Conservation (phyloP, 2,329 filamentous ascomycete species). For the Emmonsia crescens region DNA sequence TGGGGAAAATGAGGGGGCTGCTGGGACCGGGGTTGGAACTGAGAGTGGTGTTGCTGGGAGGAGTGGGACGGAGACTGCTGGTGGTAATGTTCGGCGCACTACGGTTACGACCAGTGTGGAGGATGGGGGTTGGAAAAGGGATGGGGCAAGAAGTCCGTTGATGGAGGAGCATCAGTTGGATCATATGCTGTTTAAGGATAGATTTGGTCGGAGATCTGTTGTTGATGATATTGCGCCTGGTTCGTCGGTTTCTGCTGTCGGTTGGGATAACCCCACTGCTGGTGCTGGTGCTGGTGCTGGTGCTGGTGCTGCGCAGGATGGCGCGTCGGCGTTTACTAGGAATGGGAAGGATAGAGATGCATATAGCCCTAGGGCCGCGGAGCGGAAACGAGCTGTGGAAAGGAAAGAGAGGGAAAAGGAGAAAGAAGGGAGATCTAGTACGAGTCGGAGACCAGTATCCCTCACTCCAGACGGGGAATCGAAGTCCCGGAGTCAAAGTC, state of each 20-base stretch:
- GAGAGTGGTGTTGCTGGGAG: conserved; percentile 10
- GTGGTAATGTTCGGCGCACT: not conserved
- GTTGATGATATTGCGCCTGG: conserved; percentile 24
- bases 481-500: conserved; percentile 12
- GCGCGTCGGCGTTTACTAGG: conserved; percentile 2
- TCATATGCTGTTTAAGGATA: conserved; percentile 25
- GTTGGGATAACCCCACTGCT: conserved; percentile 19
- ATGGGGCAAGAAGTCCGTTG: conserved; percentile 26
- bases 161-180: conserved; percentile 30
- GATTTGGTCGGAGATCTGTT: conserved; percentile 13
- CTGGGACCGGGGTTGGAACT: conserved; percentile 12
- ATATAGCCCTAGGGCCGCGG: not conserved
- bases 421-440: conserved; percentile 11
- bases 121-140: conserved; percentile 4
- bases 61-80: not conserved
- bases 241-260: conserved; percentile 31
- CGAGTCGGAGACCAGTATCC: not conserved
- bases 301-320: conserved; percentile 14
- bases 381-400: not conserved
- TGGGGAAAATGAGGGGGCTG: conserved; percentile 46
- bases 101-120: not conserved
- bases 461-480: not conserved
- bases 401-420: conserved; percentile 13
- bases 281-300: conserved; percentile 15
- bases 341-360: conserved; percentile 12